Evolutionary conservation across 768 basidiomycete species (phyloP).

Genomic region (Pilatotrama ljubarskyi): DNA sequence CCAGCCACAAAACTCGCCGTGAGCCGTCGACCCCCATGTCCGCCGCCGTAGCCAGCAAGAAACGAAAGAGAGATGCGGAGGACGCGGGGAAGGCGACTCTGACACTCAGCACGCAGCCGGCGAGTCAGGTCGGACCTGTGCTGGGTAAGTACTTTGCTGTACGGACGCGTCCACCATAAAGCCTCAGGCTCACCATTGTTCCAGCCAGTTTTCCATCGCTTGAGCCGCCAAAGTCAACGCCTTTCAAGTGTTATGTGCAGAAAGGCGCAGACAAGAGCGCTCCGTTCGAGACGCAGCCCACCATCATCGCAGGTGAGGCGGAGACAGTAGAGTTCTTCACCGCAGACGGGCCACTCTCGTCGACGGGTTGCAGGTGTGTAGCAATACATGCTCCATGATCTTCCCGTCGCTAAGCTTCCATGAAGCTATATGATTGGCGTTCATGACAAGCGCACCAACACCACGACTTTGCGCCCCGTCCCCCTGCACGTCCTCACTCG

Average conservation of each 20-base stretch:
- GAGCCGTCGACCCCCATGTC: constrained; percentile 9
- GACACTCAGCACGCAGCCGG: constrained; percentile 36
- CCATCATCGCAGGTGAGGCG: constrained; percentile 81
- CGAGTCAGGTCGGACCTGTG: constrained; percentile 47
- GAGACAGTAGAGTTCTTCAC: constrained; percentile 80
- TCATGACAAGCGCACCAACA: constrained; percentile 73
- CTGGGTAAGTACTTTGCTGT: constrained; percentile 42
- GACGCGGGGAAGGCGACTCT: constrained; percentile 39
- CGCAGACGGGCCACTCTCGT: constrained; percentile 43
- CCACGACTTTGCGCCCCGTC: constrained; percentile 66
- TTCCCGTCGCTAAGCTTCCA: not conserved
- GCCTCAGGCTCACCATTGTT: not conserved
- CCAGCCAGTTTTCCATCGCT: constrained; percentile 68
- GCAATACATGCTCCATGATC: not conserved
- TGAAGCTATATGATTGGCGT: constrained; percentile 81
- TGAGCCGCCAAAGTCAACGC: constrained; percentile 53
- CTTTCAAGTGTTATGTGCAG: constrained; percentile 58
- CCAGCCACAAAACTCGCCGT: not conserved
- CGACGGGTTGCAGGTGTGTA: constrained; percentile 69
- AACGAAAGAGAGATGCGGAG: constrained; percentile 48
- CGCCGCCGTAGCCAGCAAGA: constrained; percentile 27
- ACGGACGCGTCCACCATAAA: not conserved
- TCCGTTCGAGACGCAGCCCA: constrained; percentile 34
- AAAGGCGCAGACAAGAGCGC: constrained; percentile 40
- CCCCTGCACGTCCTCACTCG: constrained; percentile 71